Percentiles rank a stretch among this genome's conserved stretches.
Evolutionary conservation across 1,139 yeast genomes (phyloP).

Genomic region (Entelexis sorbosivorans): DNA sequence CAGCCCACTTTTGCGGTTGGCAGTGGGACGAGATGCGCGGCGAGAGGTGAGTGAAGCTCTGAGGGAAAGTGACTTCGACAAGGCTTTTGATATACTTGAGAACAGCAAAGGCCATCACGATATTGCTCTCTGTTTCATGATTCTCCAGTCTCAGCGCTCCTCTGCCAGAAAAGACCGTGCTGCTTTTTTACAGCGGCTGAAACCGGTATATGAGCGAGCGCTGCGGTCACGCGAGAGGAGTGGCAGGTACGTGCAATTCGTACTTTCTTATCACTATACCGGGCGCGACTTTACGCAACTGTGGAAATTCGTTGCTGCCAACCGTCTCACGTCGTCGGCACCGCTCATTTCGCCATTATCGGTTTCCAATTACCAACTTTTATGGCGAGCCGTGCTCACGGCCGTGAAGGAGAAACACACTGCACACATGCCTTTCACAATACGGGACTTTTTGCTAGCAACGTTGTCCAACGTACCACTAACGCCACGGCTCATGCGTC

Average conservation of each 20-base stretch:
- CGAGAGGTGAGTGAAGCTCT: background rate
- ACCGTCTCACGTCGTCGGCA: background rate
- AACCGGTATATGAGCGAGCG: background rate
- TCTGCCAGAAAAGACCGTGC: background rate
- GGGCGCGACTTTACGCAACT: background rate
- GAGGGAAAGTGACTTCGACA: background rate
- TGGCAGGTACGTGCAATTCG: constrained; percentile 11
- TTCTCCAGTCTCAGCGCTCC: background rate
- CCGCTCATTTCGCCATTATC: background rate
- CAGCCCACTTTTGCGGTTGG: background rate
- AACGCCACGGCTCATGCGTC: background rate
- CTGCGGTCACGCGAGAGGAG: background rate
- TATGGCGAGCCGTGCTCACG: constrained; percentile 3
- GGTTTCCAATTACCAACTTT: background rate
- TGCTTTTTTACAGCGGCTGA: background rate
- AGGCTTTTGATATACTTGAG: background rate
- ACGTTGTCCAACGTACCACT: background rate
- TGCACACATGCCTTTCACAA: background rate
- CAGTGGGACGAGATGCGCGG: constrained; percentile 1
- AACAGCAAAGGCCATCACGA: constrained; percentile 5
- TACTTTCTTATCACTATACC: constrained; percentile 1
- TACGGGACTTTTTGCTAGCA: background rate
- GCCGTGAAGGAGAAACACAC: background rate
- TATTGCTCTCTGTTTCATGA: background rate
- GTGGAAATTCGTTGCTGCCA: background rate